Base-by-base conservation (phyloP, 805 yeast species). In the Candida railenensis region DNA sequence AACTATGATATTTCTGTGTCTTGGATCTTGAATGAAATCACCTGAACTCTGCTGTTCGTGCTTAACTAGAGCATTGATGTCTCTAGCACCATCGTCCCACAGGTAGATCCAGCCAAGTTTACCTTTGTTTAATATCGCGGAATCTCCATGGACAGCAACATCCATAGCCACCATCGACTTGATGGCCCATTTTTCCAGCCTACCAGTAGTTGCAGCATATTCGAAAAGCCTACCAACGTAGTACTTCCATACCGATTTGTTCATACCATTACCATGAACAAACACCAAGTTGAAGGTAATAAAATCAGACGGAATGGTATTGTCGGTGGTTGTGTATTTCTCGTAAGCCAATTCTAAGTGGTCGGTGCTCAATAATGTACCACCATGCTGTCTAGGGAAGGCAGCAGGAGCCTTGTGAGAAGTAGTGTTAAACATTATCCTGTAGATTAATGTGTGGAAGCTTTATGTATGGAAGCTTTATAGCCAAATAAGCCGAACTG, bases 1-100 rank as follows among this genome's bases (percentile, higher is more conserved):
- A 19, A 86, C 58, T 2, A 71, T 57, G 5, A 87, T 71, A 47
- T 68, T 74, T 18, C 73, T 59, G 22, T 73, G 67, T 16, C 58
- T 55, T 45, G 34, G 65, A 52, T 53, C 57, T 49, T 59, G 68
- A 3, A 43, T 28, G 38, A 71, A 68, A 37, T 64, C 71, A 4
- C 64, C 65, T 3, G 59, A 52, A 18, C 58, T 53, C 4, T 46
- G 45, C 39, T 53, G 73, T 56, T 80, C 84, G 34, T 63, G 53
- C 40, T 61, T 56, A 16, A 78, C 66, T 8, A 83, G 67, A 42
- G 59, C 53, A 43, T 75, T 65, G 22, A 77, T 63, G 58, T 87
- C 94, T 48, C 78, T 77, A 1, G 80, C 80, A 15, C 85, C 82
- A 57, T 87, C 95, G 28, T 71, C 65, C 95, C 95, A 87, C 32